Evolutionary conservation across 768 basidiomycete species (phyloP).

Genomic region (Xerocomus spinulosus): DNA sequence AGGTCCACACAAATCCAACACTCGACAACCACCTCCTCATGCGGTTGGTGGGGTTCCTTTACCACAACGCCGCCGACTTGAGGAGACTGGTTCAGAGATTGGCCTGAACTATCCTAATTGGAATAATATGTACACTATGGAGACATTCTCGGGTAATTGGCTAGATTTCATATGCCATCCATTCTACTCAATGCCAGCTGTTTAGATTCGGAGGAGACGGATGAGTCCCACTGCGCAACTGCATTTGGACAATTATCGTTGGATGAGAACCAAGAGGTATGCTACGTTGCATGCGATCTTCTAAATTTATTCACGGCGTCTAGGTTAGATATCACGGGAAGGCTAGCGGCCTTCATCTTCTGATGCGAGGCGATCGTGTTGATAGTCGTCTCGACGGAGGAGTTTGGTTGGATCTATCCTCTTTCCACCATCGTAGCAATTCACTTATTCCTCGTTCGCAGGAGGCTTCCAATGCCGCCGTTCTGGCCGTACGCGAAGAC

Average conservation of each 20-base stretch:
- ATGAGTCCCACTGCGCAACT: conserved; percentile 44
- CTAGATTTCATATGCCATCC: neutral
- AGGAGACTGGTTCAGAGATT: conserved; percentile 15
- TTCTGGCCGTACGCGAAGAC: conserved; percentile 63
- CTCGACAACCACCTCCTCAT: conserved; percentile 19
- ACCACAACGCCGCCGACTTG: conserved; percentile 45
- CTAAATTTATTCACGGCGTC: conserved; percentile 10
- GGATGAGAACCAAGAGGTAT: conserved; percentile 71
- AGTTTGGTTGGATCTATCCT: conserved; percentile 47
- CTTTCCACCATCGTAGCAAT: neutral
- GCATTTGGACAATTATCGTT: conserved; percentile 67
- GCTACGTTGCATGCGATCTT: neutral
- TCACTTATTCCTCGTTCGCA: conserved; percentile 27
- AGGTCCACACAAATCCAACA: conserved; percentile 4
- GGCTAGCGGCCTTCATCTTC: conserved; percentile 68
- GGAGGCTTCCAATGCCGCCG: conserved; percentile 70
- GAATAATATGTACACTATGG: conserved; percentile 59
- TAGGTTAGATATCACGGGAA: conserved; percentile 84
- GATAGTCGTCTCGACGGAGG: conserved; percentile 68
- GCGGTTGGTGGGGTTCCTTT: conserved; percentile 34
- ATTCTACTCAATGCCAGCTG: conserved; percentile 17
- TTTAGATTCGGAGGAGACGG: conserved; percentile 35
- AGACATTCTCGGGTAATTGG: conserved; percentile 32
- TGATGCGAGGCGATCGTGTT: conserved; percentile 60
- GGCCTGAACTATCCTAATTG: conserved; percentile 40